Evolutionary conservation across 1,284 basidiomycete species (phyloP).

Genomic region (Stereum hirsutum): DNA sequence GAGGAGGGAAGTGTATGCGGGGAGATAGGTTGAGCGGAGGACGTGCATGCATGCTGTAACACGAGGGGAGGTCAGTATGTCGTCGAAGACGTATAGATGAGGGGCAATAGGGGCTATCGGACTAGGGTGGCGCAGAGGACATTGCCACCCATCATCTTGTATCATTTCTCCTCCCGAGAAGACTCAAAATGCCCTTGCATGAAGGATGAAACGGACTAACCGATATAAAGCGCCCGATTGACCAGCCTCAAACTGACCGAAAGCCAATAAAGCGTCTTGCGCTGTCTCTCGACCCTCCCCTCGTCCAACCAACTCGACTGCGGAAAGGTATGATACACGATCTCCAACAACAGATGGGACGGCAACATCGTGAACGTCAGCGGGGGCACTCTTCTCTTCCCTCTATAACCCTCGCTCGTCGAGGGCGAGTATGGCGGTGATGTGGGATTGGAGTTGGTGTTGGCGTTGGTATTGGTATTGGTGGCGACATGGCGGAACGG

Average conservation of each 20-base stretch:
- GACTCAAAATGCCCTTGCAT: background rate
- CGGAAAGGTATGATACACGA: slow-evolving; percentile 54
- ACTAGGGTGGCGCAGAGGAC: background rate
- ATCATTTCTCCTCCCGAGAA: background rate
- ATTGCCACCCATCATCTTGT: background rate
- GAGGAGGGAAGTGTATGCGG: slow-evolving; percentile 52
- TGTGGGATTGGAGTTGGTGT: too few species aligned
- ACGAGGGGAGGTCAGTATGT: too few species aligned
- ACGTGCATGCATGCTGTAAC: slow-evolving; percentile 69
- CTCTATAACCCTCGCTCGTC: background rate
- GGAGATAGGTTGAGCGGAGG: slow-evolving; percentile 62
- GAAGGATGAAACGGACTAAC: slow-evolving; percentile 23
- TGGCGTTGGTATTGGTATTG: too few species aligned
- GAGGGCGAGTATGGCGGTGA: slow-evolving; percentile 8
- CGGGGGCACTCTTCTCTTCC: too few species aligned
- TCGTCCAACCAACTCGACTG: slow-evolving; percentile 27
- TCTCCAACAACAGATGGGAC: slow-evolving; percentile 48
- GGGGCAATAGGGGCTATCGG: too few species aligned
- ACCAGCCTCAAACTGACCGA: slow-evolving; percentile 53
- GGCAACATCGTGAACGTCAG: slow-evolving; percentile 41
- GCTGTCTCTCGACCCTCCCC: slow-evolving; percentile 37
- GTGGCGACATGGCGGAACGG: slow-evolving; percentile 22
- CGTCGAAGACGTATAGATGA: too few species aligned
- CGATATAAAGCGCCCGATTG: slow-evolving; percentile 53
- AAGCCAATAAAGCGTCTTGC: slow-evolving; percentile 63